A percentile compares a stretch with the other conserved stretches of the same genome.
Conservation (phyloP, 129 eudicot species). For the Helianthus tuberosus region DNA sequence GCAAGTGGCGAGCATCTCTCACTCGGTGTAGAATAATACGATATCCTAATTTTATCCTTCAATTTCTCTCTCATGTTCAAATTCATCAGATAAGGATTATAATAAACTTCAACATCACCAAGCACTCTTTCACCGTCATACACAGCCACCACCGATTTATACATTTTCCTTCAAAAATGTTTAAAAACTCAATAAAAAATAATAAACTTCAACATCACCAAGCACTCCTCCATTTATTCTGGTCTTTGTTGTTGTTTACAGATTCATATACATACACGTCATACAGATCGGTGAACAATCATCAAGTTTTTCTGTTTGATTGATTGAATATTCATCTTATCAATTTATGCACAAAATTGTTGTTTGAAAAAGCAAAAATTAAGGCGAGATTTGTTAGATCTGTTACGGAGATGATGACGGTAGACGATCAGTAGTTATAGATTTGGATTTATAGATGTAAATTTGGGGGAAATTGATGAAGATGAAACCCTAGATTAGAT, state of each 20-base stretch:
- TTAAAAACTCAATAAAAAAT: not conserved
- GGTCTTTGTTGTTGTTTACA: conserved; percentile 32
- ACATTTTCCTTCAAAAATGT: too few species aligned
- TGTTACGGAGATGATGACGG: conserved; percentile 26
- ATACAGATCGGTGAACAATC: conserved; percentile 25
- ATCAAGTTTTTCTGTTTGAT: conserved; percentile 36
- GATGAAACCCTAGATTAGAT: too few species aligned
- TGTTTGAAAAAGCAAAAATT: conserved; percentile 27
- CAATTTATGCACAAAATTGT: conserved; percentile 26
- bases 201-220: too few species aligned
- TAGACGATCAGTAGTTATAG: conserved; percentile 20
- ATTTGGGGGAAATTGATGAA: conserved; percentile 14
- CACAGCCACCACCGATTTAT: too few species aligned
- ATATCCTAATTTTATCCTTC: conserved; percentile 65
- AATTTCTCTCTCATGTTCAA: conserved; percentile 38
- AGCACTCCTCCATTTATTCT: conserved; percentile 23
- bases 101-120: conserved; percentile 74
- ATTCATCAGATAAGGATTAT: conserved; percentile 42
- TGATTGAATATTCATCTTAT: conserved; percentile 32
- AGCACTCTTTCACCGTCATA: conserved; percentile 74
- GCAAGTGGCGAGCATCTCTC: too few species aligned
- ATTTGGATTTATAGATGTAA: conserved; percentile 24
- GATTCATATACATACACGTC: conserved; percentile 23
- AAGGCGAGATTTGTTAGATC: conserved; percentile 42
- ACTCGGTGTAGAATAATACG: conserved; percentile 73